Base-by-base conservation (phyloP, 352 stramenopile species). In the Pythium volutum region DNA sequence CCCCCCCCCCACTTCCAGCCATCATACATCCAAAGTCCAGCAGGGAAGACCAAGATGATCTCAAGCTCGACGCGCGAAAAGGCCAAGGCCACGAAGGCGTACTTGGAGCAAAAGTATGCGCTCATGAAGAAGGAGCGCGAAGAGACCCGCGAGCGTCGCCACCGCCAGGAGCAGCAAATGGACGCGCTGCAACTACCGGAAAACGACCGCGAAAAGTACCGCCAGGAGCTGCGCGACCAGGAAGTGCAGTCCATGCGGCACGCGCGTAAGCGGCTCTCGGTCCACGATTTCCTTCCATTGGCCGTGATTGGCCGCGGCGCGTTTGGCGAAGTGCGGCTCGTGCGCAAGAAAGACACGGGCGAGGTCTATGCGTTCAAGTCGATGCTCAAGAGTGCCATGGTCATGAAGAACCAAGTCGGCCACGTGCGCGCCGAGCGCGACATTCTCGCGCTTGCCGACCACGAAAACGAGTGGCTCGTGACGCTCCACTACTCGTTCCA, bases 401-500 rank as follows among this genome's bases (percentile, higher is more conserved):
- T 96, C 43, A 74, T 96, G 62, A 97, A 97, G 75, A 96, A 97
- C 64, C 85, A 96, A 66, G 96, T 99, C 27, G 93, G 89, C 54
- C 97, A 99, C 77, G 96, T 99, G 33, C 89, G 96, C 52, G 96
- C 97, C 16, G 97, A 99, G 80, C 87, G 97, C 7, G 97, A 99
- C 74, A 97, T 98, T 58, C 74, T 99, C 34, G 86, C 86, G 26
- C 83, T 82, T 43, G 96, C 97, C 3, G 87, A 97, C 55, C 91
- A 97, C 23, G 92, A 98, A 62, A 99, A 98, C 73, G 81, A 91
- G 52, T 99, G 96, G 96, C 89, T 99, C 42, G 98, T 98, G 11
- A 91, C 87, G 45, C 77, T 99, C 22, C 91, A 99, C 75, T 99
- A 98, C 73, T 98, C 89, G 61, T 99, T 99, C 78, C 96, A 99